These are phyloP conservation scores for Erysiphe neolycopersici DNA, from an alignment of 2,329 filamentous ascomycete species.

Conservation along the genomic window DNA sequence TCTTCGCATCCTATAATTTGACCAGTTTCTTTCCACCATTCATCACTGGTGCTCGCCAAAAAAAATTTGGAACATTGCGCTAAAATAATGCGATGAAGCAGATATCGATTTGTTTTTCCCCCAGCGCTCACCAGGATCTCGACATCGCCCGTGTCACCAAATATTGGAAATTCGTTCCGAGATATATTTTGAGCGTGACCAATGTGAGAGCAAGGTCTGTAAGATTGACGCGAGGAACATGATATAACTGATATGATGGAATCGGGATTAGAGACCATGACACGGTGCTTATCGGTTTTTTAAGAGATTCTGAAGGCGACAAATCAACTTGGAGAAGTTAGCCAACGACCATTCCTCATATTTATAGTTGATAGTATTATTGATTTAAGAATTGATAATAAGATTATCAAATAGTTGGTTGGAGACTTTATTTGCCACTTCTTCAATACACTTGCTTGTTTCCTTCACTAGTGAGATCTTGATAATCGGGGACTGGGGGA, in stretches of 20 bases:
- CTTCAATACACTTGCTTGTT: too few species aligned
- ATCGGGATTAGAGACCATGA: conserved; percentile 52
- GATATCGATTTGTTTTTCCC: conserved; percentile 53
- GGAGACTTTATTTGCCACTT: too few species aligned
- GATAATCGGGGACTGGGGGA: too few species aligned
- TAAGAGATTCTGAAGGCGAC: too few species aligned
- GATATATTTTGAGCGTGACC: conserved; percentile 41
- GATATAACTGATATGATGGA: conserved; percentile 41
- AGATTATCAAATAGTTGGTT: too few species aligned
- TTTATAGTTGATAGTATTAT: too few species aligned
- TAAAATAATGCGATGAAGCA: conserved; percentile 67
- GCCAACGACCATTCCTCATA: too few species aligned
- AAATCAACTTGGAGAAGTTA: too few species aligned
- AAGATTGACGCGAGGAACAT: conserved; percentile 28
- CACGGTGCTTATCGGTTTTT: neutral
- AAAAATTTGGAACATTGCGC: conserved; percentile 87
- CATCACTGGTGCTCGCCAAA: conserved; percentile 54
- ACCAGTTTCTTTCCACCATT: conserved; percentile 30
- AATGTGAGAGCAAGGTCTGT: conserved; percentile 58
- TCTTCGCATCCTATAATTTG: neutral
- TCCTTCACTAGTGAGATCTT: too few species aligned
- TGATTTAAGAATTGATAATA: too few species aligned
- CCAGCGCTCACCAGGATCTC: conserved; percentile 56
- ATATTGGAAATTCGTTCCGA: conserved; percentile 81
- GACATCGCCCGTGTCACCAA: conserved; percentile 73